Conservation (phyloP, 2,329 filamentous ascomycete species). For the Colletotrichum costaricense region DNA sequence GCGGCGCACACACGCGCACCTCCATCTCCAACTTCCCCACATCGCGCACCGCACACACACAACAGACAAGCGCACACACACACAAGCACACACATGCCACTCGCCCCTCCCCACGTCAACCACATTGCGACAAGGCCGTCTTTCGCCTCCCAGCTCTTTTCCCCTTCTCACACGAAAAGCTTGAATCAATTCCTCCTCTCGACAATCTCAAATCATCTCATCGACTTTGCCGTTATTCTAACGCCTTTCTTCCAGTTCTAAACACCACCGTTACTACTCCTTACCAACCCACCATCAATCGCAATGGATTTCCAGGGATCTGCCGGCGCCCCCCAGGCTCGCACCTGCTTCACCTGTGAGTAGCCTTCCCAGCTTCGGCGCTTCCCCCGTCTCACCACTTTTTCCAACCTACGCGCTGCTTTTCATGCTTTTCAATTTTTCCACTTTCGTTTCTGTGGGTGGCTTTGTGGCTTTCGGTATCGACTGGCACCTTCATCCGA, state of each 20-base stretch:
- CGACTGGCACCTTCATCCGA: not conserved
- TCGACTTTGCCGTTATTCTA: not conserved
- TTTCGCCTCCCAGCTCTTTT: conserved; percentile 14
- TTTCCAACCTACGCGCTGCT: not conserved
- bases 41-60: conserved; percentile 18
- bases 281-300: conserved; percentile 28
- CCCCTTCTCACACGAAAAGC: conserved; percentile 14
- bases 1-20: conserved; percentile 9
- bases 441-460: conserved; percentile 18
- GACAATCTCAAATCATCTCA: not conserved
- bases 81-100: conserved; percentile 31
- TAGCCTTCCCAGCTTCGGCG: conserved; percentile 39
- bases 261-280: conserved; percentile 4
- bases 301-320: conserved; percentile 49
- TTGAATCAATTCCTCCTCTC: conserved; percentile 15
- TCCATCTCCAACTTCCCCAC: conserved; percentile 36
- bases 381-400: not conserved
- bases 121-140: conserved; percentile 16
- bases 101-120: conserved; percentile 36
- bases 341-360: conserved; percentile 64
- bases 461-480: conserved; percentile 17
- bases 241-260: conserved; percentile 11
- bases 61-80: not conserved
- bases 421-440: not conserved
- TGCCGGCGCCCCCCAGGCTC: conserved; percentile 41